Base-by-base conservation (phyloP, 371 early-diverging fungal species). In the Smittium culicis region DNA sequence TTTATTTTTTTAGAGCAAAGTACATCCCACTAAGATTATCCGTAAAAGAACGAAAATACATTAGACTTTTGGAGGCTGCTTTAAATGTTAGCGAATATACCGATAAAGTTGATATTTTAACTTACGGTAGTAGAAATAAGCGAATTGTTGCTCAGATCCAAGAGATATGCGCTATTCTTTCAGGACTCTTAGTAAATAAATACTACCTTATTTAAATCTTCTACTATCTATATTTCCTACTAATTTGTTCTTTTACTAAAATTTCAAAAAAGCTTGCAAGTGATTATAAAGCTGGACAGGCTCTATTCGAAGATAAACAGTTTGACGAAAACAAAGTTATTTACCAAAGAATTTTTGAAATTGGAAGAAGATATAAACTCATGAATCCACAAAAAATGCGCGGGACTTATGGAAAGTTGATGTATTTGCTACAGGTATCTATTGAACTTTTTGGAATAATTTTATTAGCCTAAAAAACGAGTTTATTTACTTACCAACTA, bases 341-440 rank as follows among this genome's bases (percentile, higher is more conserved):
- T 65, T 96, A 86, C 77, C 90, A 90, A 67, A 81, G 76, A 55
- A 84, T 94, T n/a, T 93, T 95, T 73, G 98, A 97, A 77, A 85
- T 97, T 66, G 98, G 98, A 24, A 85, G 98, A 61, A 79, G 98
- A 35, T 90, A 97, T 76, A 97, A 97, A 79, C 92, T 96, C 70
- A 92, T 93, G 93, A 97, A 96, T 68, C 98, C 98, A 0, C 96
- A 96, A 74, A 92, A 92, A 74, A 96, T 97, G 96, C 82, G 95
- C 45, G 79, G 82, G 34, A 87, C 90, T 16, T 96, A 96, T 74
- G 98, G 96, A 64, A 96, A 97, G 72, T 79, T 97, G 34, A 87
- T 96, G 81, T 95, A 92, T 73, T 70, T 96, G 79, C 79, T 96
- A 35, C 77, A 91, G 63, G 63, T 63, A 63, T 11, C 34, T n/a